These are phyloP conservation scores for Leishmania major DNA, from an alignment of 208 protist genomes.

Conservation along the genomic window DNA sequence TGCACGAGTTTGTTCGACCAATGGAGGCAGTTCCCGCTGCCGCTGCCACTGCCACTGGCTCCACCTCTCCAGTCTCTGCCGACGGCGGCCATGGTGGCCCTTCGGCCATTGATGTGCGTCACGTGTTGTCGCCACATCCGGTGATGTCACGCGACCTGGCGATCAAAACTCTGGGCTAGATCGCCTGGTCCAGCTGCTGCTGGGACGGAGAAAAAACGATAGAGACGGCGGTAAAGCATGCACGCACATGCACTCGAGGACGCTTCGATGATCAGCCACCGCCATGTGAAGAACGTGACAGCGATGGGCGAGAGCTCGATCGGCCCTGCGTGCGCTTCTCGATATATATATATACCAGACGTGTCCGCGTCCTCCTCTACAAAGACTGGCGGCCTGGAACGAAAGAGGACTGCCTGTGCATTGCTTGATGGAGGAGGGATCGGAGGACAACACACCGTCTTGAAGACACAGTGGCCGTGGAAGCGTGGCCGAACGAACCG, in stretches of 20 bases:
- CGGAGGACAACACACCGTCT: background rate
- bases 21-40: background rate
- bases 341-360: background rate
- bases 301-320: too few species aligned
- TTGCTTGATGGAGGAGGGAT: background rate
- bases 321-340: background rate
- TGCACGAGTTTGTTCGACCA: background rate
- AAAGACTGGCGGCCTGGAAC: background rate
- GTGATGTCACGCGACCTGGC: slow-evolving; percentile 37
- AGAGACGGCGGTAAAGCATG: background rate
- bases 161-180: background rate
- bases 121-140: slow-evolving; percentile 27
- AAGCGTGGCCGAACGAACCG: background rate
- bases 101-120: background rate
- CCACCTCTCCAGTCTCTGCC: background rate
- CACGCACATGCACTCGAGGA: too few species aligned
- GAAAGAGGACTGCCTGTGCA: background rate
- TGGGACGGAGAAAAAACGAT: background rate
- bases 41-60: background rate
- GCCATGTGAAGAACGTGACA: too few species aligned
- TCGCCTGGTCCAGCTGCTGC: background rate
- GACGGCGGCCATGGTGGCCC: background rate
- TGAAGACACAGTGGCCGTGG: background rate
- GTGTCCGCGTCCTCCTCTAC: background rate
- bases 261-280: too few species aligned